phyloP scores from a whole-genome alignment of 768 basidiomycete genomes.

The Psilocybe cubensis region DNA sequence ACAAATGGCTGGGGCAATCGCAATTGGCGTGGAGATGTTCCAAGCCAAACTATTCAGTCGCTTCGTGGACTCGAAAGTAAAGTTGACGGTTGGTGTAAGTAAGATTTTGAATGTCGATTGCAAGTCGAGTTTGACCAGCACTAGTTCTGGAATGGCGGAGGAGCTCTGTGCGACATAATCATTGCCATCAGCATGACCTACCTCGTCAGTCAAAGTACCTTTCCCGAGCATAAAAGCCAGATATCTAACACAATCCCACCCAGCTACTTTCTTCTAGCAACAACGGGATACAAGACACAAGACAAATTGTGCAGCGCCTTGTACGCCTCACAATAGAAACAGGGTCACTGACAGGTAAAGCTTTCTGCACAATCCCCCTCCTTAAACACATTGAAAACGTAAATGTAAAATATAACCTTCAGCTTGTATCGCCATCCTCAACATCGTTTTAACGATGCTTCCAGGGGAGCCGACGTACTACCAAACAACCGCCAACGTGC shows the following conservation, averaged over 20 bases:
- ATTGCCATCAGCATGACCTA: constrained; percentile 2
- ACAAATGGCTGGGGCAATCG: neutral
- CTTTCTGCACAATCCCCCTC: neutral
- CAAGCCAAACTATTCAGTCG: neutral
- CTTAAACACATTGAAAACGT: neutral
- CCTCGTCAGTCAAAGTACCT: neutral
- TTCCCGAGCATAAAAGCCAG: too few species aligned
- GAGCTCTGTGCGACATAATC: neutral
- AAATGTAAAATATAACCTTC: neutral
- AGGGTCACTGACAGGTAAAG: neutral
- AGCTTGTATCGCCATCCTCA: constrained; percentile 2
- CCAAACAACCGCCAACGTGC: constrained; percentile 3
- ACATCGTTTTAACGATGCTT: neutral
- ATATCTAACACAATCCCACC: too few species aligned
- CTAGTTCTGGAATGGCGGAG: constrained; percentile 1
- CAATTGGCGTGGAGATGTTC: neutral
- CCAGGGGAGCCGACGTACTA: constrained; percentile 3
- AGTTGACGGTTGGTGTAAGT: neutral
- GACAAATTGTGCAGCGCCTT: neutral
- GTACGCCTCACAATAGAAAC: constrained; percentile 3
- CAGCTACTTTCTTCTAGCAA: neutral
- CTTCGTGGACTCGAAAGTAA: neutral
- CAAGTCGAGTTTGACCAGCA: neutral
- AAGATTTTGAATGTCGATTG: too few species aligned
- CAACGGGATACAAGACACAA: neutral